Base-by-base conservation (phyloP, 805 yeast genomes). In the Hanseniaspora taiwanica region DNA sequence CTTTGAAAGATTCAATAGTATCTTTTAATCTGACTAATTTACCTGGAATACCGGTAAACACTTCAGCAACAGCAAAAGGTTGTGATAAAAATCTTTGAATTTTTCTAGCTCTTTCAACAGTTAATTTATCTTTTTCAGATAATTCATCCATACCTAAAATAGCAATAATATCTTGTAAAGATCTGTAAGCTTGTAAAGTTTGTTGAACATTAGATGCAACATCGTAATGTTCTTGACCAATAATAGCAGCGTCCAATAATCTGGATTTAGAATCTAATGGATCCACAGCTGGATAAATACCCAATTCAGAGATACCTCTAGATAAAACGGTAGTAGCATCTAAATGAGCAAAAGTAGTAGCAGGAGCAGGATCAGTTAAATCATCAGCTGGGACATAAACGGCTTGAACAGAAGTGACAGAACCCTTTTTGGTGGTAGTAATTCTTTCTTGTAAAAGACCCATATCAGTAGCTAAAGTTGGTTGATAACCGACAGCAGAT, bases 211-310 rank as follows among this genome's bases (percentile, higher is more conserved):
- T 63, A 56, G 94, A 73, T 51, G 98, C 98, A 66, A 81, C 85
- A 56, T 80, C 81, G 74, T 91, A 91, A 76, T 91, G 98, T 76
- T 91, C 98, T 71, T 85, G 82, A 71, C 98, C 98, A 59, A 91
- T 96, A 63, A 91, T 91, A 51, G 95, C 62, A 62, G 80, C 95
- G 68, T 91, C 98, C 66, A 91, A 81, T 67, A 91, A 81, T 80
- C 98, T 86, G 48, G 97, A 91, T 73, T 82, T 89, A 64, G 98
- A 91, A 74, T 89, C 98, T 69, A 91, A 82, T 64, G 98, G 98
- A 74, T 91, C 98, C 77, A 91, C 98, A 65, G 98, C 98, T 66
- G 98, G 98, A 86, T 91, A 91, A 69, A 91, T 91, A 87, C 97
- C 97, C 71, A 91, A 78, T 77, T 91, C 98, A 48, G 98, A 91